Base-by-base conservation (phyloP, 768 basidiomycete genomes). In the Pleurotus citrinopileatus region DNA sequence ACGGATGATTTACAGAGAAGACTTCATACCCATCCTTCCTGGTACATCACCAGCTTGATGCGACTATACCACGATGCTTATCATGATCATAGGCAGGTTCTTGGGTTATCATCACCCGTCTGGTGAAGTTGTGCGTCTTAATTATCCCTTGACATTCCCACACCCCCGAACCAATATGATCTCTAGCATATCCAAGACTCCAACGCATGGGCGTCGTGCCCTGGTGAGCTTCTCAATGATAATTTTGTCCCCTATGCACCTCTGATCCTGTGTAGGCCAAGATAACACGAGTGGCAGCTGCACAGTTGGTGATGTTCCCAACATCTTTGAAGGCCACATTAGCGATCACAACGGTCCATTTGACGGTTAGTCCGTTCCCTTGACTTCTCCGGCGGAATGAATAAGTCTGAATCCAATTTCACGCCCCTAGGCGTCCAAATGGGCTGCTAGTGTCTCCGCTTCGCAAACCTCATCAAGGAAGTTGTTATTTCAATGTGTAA, bases 281-380 rank as follows among this genome's bases (percentile, higher is more conserved):
- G 86, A 86, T 54, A 86, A 87, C 60, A 56, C 73, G 3, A 78
- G 75, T 57, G 55, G 38, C 0, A 60, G 73, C 57, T 83, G 81
- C 63, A 71, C 58, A n/a, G 69, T 72, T n/a, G 79, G 78, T 6
- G 73, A 72, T 53, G 78, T 79, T 2, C 63, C 70, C 0, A 69
- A 71, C 23, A 66, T 84, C 55, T 73, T 77, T 44, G 66, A 69
- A 4, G 67, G 75, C 12, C 55, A 77, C 52, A 62, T 75, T 37
- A 43, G 71, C n/a, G 55, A 83, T 57, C 82, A 83, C 62, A 52
- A 73, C 34, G 80, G 81, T 40, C 61, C 61, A 1, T 62, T 59
- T 29, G 23, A 78, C 52, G 78, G 76, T 27, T 17, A 51, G 48
- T 37, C n/a, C n/a, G n/a, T 8, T 22, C 10, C 23, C 4, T n/a